Evolutionary conservation across 306 rosid species (phyloP).

Genomic region (Fagus sylvatica): DNA sequence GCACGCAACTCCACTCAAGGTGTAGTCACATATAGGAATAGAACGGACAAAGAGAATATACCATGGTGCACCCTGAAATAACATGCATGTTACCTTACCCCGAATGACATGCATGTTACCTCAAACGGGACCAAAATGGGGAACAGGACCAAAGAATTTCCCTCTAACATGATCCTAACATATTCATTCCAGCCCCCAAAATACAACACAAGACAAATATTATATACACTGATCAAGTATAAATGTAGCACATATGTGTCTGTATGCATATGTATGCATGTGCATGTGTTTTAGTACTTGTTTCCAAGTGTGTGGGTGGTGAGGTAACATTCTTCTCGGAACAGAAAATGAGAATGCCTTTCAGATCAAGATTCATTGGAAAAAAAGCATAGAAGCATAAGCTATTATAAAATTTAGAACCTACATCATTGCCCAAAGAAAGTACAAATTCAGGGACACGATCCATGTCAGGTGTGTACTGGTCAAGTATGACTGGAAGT

Average conservation of each 20-base stretch:
- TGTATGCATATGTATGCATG: background rate
- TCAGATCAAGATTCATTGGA: background rate
- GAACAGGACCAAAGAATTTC: too few relatives aligned
- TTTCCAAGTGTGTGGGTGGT: background rate
- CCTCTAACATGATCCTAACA: too few relatives aligned
- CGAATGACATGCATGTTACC: too few relatives aligned
- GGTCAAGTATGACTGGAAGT: slow-evolving; percentile 89
- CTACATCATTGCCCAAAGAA: slow-evolving; percentile 85
- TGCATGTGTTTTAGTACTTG: background rate
- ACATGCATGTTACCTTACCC: too few relatives aligned
- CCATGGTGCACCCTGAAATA: too few relatives aligned
- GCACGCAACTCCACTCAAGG: too few relatives aligned
- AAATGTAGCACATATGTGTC: background rate
- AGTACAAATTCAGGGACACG: slow-evolving; percentile 78
- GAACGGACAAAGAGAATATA: too few relatives aligned
- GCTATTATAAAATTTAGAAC: slow-evolving; percentile 27
- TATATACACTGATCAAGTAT: background rate
- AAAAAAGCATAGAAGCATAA: background rate
- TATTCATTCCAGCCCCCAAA: background rate
- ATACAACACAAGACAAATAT: background rate
- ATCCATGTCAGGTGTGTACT: slow-evolving; percentile 97
- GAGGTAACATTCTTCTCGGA: background rate
- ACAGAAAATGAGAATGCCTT: background rate
- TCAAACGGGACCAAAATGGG: too few relatives aligned
- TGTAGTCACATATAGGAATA: too few relatives aligned